Conservation (phyloP, 805 yeast species). For the Kuraishia piskuri region DNA sequence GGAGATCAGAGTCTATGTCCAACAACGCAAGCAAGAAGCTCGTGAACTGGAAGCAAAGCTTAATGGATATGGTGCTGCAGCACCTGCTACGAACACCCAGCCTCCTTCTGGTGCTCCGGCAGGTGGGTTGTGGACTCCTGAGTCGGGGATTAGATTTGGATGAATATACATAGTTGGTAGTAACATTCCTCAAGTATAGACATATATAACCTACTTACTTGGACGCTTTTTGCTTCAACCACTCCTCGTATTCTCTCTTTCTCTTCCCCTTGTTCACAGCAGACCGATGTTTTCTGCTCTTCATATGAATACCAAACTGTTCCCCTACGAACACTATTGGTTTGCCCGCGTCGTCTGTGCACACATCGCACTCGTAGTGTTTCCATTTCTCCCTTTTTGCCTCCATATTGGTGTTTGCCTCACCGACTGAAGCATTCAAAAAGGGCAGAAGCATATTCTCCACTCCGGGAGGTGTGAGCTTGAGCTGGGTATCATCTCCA, state of each 20-base stretch:
- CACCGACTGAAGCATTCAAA: background rate
- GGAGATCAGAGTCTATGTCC: background rate
- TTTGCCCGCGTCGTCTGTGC: constrained; percentile 47
- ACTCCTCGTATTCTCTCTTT: constrained; percentile 45
- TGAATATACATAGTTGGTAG: background rate
- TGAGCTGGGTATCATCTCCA: constrained; percentile 2
- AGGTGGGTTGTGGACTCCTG: constrained; percentile 18
- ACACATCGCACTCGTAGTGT: constrained; percentile 59
- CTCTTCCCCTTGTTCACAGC: constrained; percentile 36
- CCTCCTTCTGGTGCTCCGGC: background rate
- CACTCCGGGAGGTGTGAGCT: constrained; percentile 5
- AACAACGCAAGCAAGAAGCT: background rate
- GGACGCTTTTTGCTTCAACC: constrained; percentile 13
- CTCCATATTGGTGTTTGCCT: constrained; percentile 1
- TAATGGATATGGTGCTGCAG: background rate
- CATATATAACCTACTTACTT: background rate
- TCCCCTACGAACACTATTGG: constrained; percentile 65
- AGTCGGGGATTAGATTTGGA: constrained; percentile 16
- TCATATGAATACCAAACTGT: constrained; percentile 60
- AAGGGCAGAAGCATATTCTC: background rate
- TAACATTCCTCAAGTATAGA: background rate
- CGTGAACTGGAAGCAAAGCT: background rate
- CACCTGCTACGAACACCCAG: background rate
- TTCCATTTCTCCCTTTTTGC: constrained; percentile 36
- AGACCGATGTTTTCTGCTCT: constrained; percentile 61